A percentile compares a stretch with the other conserved stretches of the same genome.
Evolutionary conservation across 2,329 filamentous ascomycete species (phyloP).

Genomic region (Trichoderma lentiforme): DNA sequence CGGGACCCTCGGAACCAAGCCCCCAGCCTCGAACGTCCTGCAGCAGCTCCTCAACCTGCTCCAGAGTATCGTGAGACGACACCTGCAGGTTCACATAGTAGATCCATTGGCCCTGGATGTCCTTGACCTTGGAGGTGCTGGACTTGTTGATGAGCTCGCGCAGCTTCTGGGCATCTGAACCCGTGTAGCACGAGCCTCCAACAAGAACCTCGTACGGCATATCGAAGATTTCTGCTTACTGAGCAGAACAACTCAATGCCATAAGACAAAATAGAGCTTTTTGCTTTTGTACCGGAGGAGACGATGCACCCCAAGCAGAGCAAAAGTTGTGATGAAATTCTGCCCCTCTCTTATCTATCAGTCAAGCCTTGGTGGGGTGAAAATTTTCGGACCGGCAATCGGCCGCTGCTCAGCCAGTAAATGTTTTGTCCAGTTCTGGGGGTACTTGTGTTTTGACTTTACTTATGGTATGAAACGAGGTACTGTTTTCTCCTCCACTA

Average conservation of each 20-base stretch:
- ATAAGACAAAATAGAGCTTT: background rate
- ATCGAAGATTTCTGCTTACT: constrained; percentile 20
- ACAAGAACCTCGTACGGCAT: constrained; percentile 38
- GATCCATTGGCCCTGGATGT: constrained; percentile 53
- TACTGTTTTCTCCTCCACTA: background rate
- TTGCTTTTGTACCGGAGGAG: constrained; percentile 8
- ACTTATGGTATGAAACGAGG: background rate
- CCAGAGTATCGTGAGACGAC: constrained; percentile 41
- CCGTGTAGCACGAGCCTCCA: constrained; percentile 49
- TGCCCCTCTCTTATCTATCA: constrained; percentile 23
- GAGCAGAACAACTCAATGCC: constrained; percentile 8
- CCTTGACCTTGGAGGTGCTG: constrained; percentile 43
- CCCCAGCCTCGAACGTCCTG: constrained; percentile 36
- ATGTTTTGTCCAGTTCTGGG: background rate
- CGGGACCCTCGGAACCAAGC: constrained; percentile 30
- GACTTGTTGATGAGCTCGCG: constrained; percentile 43
- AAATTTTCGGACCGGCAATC: constrained; percentile 24
- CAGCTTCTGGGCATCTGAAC: constrained; percentile 43
- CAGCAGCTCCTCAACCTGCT: constrained; percentile 47
- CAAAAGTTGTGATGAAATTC: constrained; percentile 6
- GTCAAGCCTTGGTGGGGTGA: constrained; percentile 17
- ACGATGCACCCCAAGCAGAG: constrained; percentile 6
- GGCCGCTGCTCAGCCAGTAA: constrained; percentile 2
- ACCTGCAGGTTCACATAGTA: constrained; percentile 65
- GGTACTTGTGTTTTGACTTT: background rate